Evolutionary conservation across 768 basidiomycete species (phyloP).

Genomic region (Coprinellus micaceus): DNA sequence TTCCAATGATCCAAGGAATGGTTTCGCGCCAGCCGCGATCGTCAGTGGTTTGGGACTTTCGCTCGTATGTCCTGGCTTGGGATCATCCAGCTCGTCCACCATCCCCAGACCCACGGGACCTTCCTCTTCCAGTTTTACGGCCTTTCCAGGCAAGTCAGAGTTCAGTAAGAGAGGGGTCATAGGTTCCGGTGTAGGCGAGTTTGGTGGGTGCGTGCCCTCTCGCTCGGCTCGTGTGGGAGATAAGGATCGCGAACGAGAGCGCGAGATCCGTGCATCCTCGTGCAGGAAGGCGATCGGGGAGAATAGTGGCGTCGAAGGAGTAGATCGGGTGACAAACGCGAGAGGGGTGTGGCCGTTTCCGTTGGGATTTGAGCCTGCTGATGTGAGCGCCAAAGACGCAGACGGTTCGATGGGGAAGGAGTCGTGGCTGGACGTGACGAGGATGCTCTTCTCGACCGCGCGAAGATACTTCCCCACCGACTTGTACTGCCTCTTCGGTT

Average conservation of each 20-base stretch:
- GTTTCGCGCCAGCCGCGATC: slow-evolving; percentile 5
- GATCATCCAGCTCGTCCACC: slow-evolving; percentile 85
- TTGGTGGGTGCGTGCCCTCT: neutral
- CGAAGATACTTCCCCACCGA: slow-evolving; percentile 84
- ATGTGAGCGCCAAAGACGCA: neutral
- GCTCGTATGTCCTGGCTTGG: slow-evolving; percentile 79
- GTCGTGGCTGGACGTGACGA: slow-evolving; percentile 79
- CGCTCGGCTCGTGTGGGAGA: neutral
- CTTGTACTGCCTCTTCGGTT: slow-evolving; percentile 69
- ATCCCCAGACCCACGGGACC: slow-evolving; percentile 57
- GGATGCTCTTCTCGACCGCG: slow-evolving; percentile 75
- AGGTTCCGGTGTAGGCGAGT: neutral
- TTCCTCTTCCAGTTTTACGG: slow-evolving; percentile 25
- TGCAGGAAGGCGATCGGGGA: slow-evolving; percentile 87
- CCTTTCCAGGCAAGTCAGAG: neutral
- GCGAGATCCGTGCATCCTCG: slow-evolving; percentile 75
- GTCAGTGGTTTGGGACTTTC: slow-evolving; percentile 57
- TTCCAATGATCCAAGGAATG: neutral
- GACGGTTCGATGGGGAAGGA: slow-evolving; percentile 52
- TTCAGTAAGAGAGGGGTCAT: neutral
- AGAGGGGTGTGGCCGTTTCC: slow-evolving; percentile 40
- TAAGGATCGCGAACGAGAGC: slow-evolving; percentile 41
- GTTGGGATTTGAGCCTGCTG: neutral
- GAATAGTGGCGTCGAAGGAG: slow-evolving; percentile 77
- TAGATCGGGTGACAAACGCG: slow-evolving; percentile 46